phyloP scores from a whole-genome alignment of 768 basidiomycete species.

The Suillus clintonianus region DNA sequence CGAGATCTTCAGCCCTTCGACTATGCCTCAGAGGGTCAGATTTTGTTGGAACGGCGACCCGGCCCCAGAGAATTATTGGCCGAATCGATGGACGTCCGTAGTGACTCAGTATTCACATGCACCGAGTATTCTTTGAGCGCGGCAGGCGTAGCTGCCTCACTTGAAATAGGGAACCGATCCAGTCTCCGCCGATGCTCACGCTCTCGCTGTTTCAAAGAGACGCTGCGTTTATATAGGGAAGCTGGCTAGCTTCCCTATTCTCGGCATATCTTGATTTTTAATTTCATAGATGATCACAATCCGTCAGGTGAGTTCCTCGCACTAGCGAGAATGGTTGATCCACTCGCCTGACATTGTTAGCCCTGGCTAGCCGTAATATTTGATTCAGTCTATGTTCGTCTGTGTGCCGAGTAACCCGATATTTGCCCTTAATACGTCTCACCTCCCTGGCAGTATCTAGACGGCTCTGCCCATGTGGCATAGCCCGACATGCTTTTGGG shows the following conservation, averaged over 20 bases:
- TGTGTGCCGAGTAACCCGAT: not conserved
- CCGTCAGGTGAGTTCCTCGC: not conserved
- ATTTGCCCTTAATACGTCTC: not conserved
- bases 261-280: not conserved
- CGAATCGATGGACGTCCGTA: not conserved
- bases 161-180: not conserved
- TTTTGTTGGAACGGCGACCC: not conserved
- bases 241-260: not conserved
- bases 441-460: too few species aligned
- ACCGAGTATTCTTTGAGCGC: not conserved
- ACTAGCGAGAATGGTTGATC: not conserved
- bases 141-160: not conserved
- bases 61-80: not conserved
- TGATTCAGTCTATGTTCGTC: too few species aligned
- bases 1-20: not conserved
- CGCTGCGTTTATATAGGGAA: not conserved
- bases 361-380: not conserved
- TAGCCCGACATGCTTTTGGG: not conserved
- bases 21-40: not conserved
- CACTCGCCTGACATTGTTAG: not conserved
- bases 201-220: not conserved
- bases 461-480: not conserved
- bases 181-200: not conserved
- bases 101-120: not conserved
- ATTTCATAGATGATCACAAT: not conserved